Base-by-base conservation (phyloP, 306 rosid species). In the Prinsepia uniflora region DNA sequence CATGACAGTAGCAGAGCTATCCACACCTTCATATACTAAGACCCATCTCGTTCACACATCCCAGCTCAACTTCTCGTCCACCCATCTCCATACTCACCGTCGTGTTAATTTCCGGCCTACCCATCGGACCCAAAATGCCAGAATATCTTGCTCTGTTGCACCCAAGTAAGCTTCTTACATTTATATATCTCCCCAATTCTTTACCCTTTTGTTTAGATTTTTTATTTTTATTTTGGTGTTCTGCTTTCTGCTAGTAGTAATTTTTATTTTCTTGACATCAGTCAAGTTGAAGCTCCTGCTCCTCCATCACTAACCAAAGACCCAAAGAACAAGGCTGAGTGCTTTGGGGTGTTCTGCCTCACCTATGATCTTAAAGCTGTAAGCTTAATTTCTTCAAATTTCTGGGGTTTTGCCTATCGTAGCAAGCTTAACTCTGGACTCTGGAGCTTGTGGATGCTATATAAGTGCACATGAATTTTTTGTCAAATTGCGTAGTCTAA, bases 351-450 rank as follows among this genome's bases (percentile, higher is more conserved):
- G 53, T 90, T 94, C 79, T 89, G 99, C 72, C 97, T 94, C 71
- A 91, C 97, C 65, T 94, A 94, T 77, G 95, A 90, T 89, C 86
- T 94, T 74, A 80, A 86, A 86, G 96, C 96, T 70, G 99, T 94
- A 60, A 86, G 92, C 76, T 56, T 30, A 30, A 30, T 30, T 4
- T 36, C 63, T 54, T 46, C 24, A 62, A 19, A 24, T 11, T 11
- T 70, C 4, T 50, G 45, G 24, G 64, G 3, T 76, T 42, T 75
- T 59, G 58, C 61, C 10, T 36, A 15, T 53, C 6, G 6, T 22
- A 12, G 18, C 13, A 36, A 18, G 42, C 45, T 42, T 58, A 59
- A 54, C 63, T 62, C 47, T 70, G 77, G 69, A 63, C 58, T 62
- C 47, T 70, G 77, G 69, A 63, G 75, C 62, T 65, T 40, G 63